Evolutionary conservation across 169 alveolate genomes (phyloP), one percentile per base, ranked within the genome.

Genomic region (Besnoitia besnoiti): DNA sequence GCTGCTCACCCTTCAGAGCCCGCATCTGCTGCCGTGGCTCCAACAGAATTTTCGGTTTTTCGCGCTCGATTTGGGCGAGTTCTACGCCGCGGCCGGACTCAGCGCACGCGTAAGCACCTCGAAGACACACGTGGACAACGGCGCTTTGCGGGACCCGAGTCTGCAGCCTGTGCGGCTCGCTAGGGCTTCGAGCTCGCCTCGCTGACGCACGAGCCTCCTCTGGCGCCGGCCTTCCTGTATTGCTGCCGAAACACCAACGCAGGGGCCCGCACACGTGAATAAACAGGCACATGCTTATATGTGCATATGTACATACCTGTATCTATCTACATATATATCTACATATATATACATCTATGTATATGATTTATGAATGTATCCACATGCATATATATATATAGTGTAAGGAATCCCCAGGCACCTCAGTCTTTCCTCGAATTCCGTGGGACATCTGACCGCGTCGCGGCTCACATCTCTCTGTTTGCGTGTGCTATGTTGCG

Each of bases 11-110:
- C 59, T 77, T 24, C 55, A 39, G 61, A 77, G 87, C 87, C 61
- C 59, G 21, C 30, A 77, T 37, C 87, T 77, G 3, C 47, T 77
- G 61, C 87, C 87, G 39, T 77, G 87, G 87, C 1, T 42, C 3
- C 87, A 77, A 42, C 37, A 40, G 59, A 24, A 77, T 55, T 77
- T 40, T 24, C 87, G 87, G 7, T 55, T 16, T 35, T 77, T 77
- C 87, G 87, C 87, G 7, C 87, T 77, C 59, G 87, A 77, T 24
- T 33, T 77, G 40, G 87, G 87, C 0, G 40, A 30, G 21, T 77
- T 77, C 87, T 77, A 77, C 59, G 87, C 87, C 19, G 87, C 87
- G 33, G 87, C 87, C 5, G 87, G 87, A 12, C 55, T 40, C 40
- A 7, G 33, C 12, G 35, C 87, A 1, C 55, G 59, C 21, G 87